These are phyloP conservation scores for Thalassiosira livingstoniorum DNA, from an alignment of 352 stramenopile species.

Conservation along the genomic window DNA sequence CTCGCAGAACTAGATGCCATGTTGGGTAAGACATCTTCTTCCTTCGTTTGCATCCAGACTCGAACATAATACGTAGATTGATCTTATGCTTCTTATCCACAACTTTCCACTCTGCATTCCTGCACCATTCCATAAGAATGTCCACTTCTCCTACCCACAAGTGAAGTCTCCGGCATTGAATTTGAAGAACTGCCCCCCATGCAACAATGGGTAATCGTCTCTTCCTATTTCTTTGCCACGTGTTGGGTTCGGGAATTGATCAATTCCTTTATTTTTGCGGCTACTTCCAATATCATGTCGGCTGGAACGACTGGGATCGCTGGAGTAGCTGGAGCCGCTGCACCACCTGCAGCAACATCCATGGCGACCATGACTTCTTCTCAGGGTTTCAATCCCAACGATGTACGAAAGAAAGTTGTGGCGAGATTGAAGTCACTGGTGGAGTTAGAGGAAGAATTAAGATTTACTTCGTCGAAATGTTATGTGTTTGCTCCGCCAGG, in stretches of 20 bases:
- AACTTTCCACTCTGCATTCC: too few relatives aligned
- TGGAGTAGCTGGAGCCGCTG: background rate
- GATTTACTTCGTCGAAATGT: constrained; percentile 61
- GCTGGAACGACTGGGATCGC: too few relatives aligned
- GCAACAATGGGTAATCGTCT: constrained; percentile 51
- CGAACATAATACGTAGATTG: too few relatives aligned
- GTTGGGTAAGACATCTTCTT: too few relatives aligned
- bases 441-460: constrained; percentile 64
- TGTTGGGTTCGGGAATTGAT: constrained; percentile 67
- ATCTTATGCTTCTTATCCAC: too few relatives aligned
- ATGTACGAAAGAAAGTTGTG: constrained; percentile 62
- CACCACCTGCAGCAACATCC: background rate
- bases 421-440: constrained; percentile 52
- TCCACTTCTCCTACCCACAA: constrained; percentile 54
- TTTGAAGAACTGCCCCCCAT: constrained; percentile 49
- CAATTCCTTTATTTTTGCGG: constrained; percentile 68
- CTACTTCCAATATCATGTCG: too few relatives aligned
- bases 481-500: constrained; percentile 62
- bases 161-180: constrained; percentile 42
- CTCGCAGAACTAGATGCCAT: constrained; percentile 65
- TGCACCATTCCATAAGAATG: too few relatives aligned
- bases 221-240: constrained; percentile 61
- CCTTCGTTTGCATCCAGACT: too few relatives aligned
- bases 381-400: constrained; percentile 43
- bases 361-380: constrained; percentile 26